Base-by-base conservation (phyloP, 495 filamentous ascomycete species). In the Neurospora hispaniola region DNA sequence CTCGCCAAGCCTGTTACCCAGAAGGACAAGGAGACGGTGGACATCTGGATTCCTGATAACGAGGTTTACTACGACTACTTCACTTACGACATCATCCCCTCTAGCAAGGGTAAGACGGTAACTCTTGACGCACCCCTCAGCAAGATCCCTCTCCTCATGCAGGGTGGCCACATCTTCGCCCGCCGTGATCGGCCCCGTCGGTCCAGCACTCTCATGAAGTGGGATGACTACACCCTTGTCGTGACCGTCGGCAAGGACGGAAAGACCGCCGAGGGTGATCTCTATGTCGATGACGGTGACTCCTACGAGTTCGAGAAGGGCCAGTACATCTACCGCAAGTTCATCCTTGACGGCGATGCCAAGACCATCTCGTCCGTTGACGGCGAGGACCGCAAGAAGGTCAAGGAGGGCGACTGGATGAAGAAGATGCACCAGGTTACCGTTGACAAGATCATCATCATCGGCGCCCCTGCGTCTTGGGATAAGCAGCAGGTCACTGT, bases 21-120 rank as follows among this genome's bases (percentile, higher is more conserved):
- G 38, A 89, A 97, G 82, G 90, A 88, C 73, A 88, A 90, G 16
- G 86, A 86, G 18, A 88, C 86, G n/a, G 88, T 90, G 0, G 89
- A 93, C 42, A 88, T 99, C 70, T 98, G 97, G 80, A 86, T 98
- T 69, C 90, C 94, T 5, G 93, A 97, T 74, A 88, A 90, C 74
- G 90, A 93, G 78, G 87, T 90, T 71, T 99, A 99, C 84, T 98
- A 93, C 78, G 92, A 98, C 80, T 98, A 99, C 82, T 96, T 94
- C 79, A 91, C 91, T 75, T 97, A 91, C 82, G 89, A 90, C 27
- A 82, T 88, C 54, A 89, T 96, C 79, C 82, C 89, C 20, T 92
- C 91, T 0, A 79, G 86, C 11, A 84, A 82, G 75, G 90, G 94
- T 72, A 89, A 90, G 79, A 84, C 78, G 69, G 83, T 92, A 73